Base-by-base conservation (phyloP, 495 filamentous ascomycete genomes). In the Lasiosphaeria miniovina region DNA sequence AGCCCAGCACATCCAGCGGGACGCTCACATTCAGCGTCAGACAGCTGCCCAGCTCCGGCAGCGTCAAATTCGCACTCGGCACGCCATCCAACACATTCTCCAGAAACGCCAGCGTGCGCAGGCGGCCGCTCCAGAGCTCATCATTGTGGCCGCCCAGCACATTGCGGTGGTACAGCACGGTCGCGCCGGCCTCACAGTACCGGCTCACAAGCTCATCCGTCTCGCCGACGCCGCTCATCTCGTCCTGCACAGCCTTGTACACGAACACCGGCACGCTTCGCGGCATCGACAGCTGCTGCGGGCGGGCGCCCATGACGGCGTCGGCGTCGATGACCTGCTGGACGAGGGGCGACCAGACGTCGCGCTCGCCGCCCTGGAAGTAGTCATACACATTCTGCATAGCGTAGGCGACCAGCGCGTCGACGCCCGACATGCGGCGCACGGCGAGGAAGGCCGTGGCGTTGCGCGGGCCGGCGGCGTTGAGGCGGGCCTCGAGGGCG, bases 241-340 rank as follows among this genome's bases (percentile, higher is more conserved):
- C 75, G 49, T 83, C 80, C 4, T 63, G 45, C 4, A 78, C 67
- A 1, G 80, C 76, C 66, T 84, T 84, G 68, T 83, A 83, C 4
- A 76, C 54, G 64, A 78, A 82, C 14, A 80, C 49, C 0, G 80
- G 81, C 1, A 46, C 43, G 6, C 2, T 5, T 24, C 2, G 24
- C 24, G 24, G 24, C 7, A 4, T n/a, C 0, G 43, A 11, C 60
- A 79, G 6, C 75, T 35, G 70, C 63, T n/a, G 8, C n/a, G 46
- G 46, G 31, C 17, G n/a, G 4, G 32, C 49, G 3, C 78, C 78
- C 71, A 77, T 71, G 1, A 68, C 52, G 17, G 70, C 70, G 58
- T 78, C 68, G 10, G 52, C 50, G 24, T 75, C 62, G 4, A 71
- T 38, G 5, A 69, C 62, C 12, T 63, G 62, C 41, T 65, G 65